Evolutionary conservation across 1,284 basidiomycete species (phyloP).

Genomic region (Boletus semigastroideus): DNA sequence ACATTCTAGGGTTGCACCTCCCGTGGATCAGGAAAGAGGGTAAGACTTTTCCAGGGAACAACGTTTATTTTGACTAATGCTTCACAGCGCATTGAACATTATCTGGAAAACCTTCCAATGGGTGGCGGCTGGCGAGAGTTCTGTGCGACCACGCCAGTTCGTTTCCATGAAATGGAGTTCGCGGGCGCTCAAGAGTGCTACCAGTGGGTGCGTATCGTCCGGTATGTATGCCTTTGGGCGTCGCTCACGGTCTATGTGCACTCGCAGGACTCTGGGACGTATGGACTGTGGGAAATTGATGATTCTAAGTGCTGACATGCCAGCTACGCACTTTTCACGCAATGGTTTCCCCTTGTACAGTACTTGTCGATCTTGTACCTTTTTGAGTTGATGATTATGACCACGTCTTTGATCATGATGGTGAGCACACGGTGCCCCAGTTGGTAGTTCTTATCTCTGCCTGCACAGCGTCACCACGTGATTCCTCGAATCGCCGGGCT

Average conservation of each 20-base stretch:
- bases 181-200: slow-evolving; percentile 27
- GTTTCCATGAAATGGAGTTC: slow-evolving; percentile 24
- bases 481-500: no score
- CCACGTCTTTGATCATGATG: no score
- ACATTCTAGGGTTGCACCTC: slow-evolving; percentile 25
- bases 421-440: no score
- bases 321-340: not conserved
- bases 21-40: slow-evolving; percentile 22
- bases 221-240: not conserved
- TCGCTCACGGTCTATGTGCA: not conserved
- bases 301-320: slow-evolving; percentile 9
- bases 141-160: slow-evolving; percentile 31
- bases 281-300: slow-evolving; percentile 14
- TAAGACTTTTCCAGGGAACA: not conserved
- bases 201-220: slow-evolving; percentile 7
- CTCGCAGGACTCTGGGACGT: slow-evolving; percentile 13
- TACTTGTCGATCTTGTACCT: not conserved
- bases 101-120: slow-evolving; percentile 26
- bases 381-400: not conserved
- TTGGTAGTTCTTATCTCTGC: no score
- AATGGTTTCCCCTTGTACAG: not conserved
- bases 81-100: slow-evolving; percentile 24
- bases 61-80: not conserved
- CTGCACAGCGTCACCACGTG: no score
- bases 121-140: slow-evolving; percentile 32